Conservation (phyloP, 306 rosid species). For the Cajanus cajan region DNA sequence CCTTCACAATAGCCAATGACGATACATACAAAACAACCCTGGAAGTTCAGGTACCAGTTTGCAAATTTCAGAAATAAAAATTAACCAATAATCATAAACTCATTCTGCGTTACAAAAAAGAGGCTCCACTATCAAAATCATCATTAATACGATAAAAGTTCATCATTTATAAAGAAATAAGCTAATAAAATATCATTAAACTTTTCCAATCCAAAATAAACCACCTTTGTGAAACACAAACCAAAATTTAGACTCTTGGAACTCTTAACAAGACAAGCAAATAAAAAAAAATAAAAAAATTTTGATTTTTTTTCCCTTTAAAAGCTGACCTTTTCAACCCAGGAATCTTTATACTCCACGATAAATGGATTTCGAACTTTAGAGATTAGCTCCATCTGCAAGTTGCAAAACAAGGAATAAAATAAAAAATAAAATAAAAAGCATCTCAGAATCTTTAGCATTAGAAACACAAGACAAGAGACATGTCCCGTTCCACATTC, state of each 20-base stretch:
- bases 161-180: slow-evolving; percentile 5
- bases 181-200: neutral
- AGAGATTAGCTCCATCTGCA: slow-evolving; percentile 94
- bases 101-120: neutral
- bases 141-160: neutral
- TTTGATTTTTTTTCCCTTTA: neutral
- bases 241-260: neutral
- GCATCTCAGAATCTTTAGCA: neutral
- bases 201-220: neutral
- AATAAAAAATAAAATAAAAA: no score
- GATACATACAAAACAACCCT: slow-evolving; percentile 99
- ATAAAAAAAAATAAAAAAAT: slow-evolving; percentile 1
- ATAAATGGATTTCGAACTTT: slow-evolving; percentile 81
- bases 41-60: slow-evolving; percentile 30
- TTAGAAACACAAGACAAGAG: neutral
- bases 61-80: slow-evolving; percentile 26
- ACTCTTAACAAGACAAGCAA: neutral
- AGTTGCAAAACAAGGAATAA: slow-evolving; percentile 35
- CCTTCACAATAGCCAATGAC: slow-evolving; percentile 93
- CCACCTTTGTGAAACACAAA: neutral
- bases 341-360: slow-evolving; percentile 94
- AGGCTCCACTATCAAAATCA: neutral
- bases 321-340: slow-evolving; percentile 87
- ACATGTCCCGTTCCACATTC: neutral
- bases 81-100: slow-evolving; percentile 7